phyloP scores from a whole-genome alignment of 176 grass and related monocot species.

The Carex littledalei region DNA sequence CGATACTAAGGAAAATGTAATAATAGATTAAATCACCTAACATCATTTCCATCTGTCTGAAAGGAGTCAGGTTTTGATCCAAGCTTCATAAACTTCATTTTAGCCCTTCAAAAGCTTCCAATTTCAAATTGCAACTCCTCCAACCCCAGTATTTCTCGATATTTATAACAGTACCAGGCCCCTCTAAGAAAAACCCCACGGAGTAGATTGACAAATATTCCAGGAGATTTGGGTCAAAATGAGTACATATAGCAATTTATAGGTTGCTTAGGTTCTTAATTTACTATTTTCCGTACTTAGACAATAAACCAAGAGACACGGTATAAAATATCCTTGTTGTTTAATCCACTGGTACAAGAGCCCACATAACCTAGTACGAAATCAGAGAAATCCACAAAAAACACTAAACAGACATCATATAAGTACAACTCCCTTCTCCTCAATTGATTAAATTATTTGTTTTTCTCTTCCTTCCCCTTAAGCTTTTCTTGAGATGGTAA shows the following conservation, averaged over 20 bases:
- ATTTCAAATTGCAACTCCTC: neutral
- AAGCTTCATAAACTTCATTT: constrained; percentile 99
- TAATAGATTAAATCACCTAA: constrained; percentile 49
- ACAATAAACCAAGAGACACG: constrained; percentile 35
- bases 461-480: constrained; percentile 19
- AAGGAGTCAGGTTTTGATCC: constrained; percentile 92
- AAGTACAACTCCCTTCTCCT: neutral
- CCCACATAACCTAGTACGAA: constrained; percentile 37
- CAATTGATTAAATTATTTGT: neutral
- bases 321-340: constrained; percentile 24
- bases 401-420: constrained; percentile 31
- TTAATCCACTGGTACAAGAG: constrained; percentile 58
- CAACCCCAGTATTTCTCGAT: neutral
- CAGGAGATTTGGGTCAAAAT: constrained; percentile 9
- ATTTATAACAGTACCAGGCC: constrained; percentile 9
- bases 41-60: constrained; percentile 63
- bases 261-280: neutral
- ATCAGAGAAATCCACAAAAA: constrained; percentile 41
- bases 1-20: constrained; percentile 18
- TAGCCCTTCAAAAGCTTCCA: constrained; percentile 16
- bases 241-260: constrained; percentile 8
- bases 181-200: constrained; percentile 19
- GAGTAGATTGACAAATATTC: constrained; percentile 3
- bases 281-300: neutral
- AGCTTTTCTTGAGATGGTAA: constrained; percentile 34